Evolutionary conservation across 2,329 filamentous ascomycete species (phyloP).

Genomic region (Ascochyta viciae-villosae): DNA sequence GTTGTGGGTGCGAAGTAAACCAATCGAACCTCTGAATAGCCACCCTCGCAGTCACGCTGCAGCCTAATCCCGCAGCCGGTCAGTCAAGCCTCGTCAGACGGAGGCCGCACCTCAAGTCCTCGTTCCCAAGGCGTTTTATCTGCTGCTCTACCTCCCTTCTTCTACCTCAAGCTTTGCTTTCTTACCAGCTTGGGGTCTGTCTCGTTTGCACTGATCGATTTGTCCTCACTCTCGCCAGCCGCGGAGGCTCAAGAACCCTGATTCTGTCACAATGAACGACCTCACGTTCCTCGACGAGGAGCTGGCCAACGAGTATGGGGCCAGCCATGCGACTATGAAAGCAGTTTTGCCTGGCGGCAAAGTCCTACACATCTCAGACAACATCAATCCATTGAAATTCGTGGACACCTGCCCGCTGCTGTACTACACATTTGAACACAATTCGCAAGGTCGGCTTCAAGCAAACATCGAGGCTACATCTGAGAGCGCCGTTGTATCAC

Average conservation of each 20-base stretch:
- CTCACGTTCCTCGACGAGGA: constrained; percentile 30
- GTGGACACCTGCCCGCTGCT: constrained; percentile 49
- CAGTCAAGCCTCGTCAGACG: constrained; percentile 21
- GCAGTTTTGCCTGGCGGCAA: constrained; percentile 42
- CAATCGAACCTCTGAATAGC: not conserved
- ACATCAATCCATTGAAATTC: constrained; percentile 43
- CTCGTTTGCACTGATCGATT: not conserved
- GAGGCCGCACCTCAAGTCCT: constrained; percentile 6
- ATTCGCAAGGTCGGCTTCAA: constrained; percentile 35
- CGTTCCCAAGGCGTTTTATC: not conserved
- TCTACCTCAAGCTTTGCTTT: not conserved
- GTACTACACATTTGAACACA: constrained; percentile 50
- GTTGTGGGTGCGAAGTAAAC: not conserved
- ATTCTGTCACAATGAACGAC: constrained; percentile 27
- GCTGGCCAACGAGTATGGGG: constrained; percentile 11
- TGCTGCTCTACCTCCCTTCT: not conserved
- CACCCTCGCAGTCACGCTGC: constrained; percentile 17
- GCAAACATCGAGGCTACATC: constrained; percentile 51
- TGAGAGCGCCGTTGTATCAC: constrained; percentile 39
- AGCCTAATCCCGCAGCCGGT: constrained; percentile 24
- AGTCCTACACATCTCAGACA: constrained; percentile 41
- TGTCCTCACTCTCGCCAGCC: constrained; percentile 5
- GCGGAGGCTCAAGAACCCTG: constrained; percentile 4
- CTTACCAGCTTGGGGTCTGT: constrained; percentile 19
- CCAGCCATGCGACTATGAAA: constrained; percentile 39